Evolutionary conservation across 2,329 filamentous ascomycete genomes (phyloP), one percentile per base, ranked within the genome.

Genomic region (Aspergillus sp.): DNA sequence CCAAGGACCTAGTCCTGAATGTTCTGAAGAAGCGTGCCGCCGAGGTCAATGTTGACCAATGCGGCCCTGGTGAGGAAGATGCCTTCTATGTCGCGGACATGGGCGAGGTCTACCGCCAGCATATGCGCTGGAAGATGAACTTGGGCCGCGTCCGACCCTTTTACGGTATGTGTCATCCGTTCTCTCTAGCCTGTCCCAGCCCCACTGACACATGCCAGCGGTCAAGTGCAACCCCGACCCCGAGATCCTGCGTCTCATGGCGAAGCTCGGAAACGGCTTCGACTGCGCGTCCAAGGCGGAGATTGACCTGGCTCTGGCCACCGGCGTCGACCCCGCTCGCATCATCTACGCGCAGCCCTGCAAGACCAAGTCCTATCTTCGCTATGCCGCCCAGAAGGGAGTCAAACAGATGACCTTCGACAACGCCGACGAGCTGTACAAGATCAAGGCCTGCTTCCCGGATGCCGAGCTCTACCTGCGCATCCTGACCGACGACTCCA

Each of bases 361-460:
- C 88, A 99, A 99, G 85, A 99, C 94, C 66, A 95, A 94, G 78
- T 96, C 93, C 45, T 97, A 96, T 73, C 82, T 99, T 57, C 90
- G 92, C 68, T 95, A 92, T 68, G 94, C 95, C 59, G 85, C 88
- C 67, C 82, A 85, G 69, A 80, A 86, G 61, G 88, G 88, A 62
- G 94, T 99, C 70, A 93, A 89, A 78, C 90, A 96, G 80, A 97
- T 99, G 93, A 99, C 94, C 2, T 97, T 99, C 70, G 94, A 99
- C 82, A 99, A 99, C 65, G 85, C 88, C 70, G 94, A 99, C 72
- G 94, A 99, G 81, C 83, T 99, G 48, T 90, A 93, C 83, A 99
- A 99, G 82, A 93, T 95, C 73, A 94, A 95, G 74, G 88, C 90
- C 73, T 83, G 94, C 64, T 96, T 83, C 68, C 93, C 94, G 2